Evolutionary conservation across 768 basidiomycete species (phyloP).

Genomic region (Lactarius pseudohatsudake): DNA sequence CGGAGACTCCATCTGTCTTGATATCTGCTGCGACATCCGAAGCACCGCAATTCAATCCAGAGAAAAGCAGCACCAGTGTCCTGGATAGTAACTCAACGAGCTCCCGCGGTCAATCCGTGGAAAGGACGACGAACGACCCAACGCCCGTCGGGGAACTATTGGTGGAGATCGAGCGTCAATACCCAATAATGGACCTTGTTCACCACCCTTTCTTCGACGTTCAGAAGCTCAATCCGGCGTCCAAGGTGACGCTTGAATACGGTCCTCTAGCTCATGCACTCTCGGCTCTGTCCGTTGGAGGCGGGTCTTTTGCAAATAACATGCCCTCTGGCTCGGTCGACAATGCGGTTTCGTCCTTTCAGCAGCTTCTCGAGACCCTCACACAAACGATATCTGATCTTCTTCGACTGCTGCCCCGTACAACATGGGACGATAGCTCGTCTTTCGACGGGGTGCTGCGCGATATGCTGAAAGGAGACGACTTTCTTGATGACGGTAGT

Average conservation of each 20-base stretch:
- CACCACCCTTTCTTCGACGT: slow-evolving; percentile 76
- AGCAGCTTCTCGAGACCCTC: slow-evolving; percentile 82
- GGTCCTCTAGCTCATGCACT: slow-evolving; percentile 83
- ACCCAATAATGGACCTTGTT: slow-evolving; percentile 62
- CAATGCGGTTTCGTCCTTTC: slow-evolving; percentile 86
- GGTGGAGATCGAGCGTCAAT: slow-evolving; percentile 60
- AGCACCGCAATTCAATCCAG: slow-evolving; percentile 40
- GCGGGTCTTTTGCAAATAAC: slow-evolving; percentile 79
- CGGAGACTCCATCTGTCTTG: slow-evolving; percentile 44
- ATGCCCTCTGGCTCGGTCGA: slow-evolving; percentile 89
- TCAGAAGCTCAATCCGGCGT: slow-evolving; percentile 68
- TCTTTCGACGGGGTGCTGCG: slow-evolving; percentile 84
- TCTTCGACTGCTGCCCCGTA: slow-evolving; percentile 79
- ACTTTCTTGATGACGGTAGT: slow-evolving; percentile 72
- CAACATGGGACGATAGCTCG: slow-evolving; percentile 88
- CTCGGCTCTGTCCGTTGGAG: slow-evolving; percentile 82
- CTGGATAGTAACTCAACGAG: slow-evolving; percentile 51
- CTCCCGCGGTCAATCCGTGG: slow-evolving; percentile 62
- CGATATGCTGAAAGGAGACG: slow-evolving; percentile 88
- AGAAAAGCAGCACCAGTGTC: slow-evolving; percentile 35
- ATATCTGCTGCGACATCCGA: slow-evolving; percentile 53
- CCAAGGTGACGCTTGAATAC: slow-evolving; percentile 80
- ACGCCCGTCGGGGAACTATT: slow-evolving; percentile 63
- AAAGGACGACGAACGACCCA: slow-evolving; percentile 46
- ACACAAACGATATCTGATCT: slow-evolving; percentile 90